Evolutionary conservation across 805 yeast genomes (phyloP), one percentile per base, ranked within the genome.

Genomic region (Pichia membranifaciens): DNA sequence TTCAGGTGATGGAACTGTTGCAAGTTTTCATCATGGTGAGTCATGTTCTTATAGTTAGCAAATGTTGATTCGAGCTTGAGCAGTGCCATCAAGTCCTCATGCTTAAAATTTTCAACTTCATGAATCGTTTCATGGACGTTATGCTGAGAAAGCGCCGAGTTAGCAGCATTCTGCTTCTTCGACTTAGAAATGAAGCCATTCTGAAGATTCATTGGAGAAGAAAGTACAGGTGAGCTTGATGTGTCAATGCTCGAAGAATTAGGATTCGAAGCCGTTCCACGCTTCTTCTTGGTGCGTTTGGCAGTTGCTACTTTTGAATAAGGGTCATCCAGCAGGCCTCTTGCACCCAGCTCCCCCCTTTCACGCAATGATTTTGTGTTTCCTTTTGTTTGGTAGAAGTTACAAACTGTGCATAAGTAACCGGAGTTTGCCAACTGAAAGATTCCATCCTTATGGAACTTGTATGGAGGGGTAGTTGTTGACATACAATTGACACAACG

Each of bases 371-470:
- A 46, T 25, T 52, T 52, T 1, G 50, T 49, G 44, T 65, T 63
- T 39, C 53, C 47, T 36, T 54, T 54, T 6, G 53, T 38, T 32
- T 64, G 58, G 22, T 56, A 45, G 12, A 49, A 51, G 20, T 62
- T 58, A 43, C 70, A 66, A 17, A 56, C 52, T 29, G 46, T 21
- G 47, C 70, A 66, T 31, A 66, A 49, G n/a, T 57, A 52, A 1
- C 70, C 70, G 2, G 68, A 54, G 51, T 66, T 66, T 10, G 66
- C 69, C 43, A 58, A 57, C 49, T 64, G 66, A 41, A 62, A 66
- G 7, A 65, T 56, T 2, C 69, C 70, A 21, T 59, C 64, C 28
- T 54, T 58, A 49, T 61, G 58, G 40, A 57, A 66, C 47, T 58
- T 65, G 52, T 59, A 66, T 15, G 68, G 68, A 4, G 63, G 66